These are phyloP conservation scores for Tulasnella calospora DNA, from an alignment of 768 basidiomycete species.

Conservation along the genomic window DNA sequence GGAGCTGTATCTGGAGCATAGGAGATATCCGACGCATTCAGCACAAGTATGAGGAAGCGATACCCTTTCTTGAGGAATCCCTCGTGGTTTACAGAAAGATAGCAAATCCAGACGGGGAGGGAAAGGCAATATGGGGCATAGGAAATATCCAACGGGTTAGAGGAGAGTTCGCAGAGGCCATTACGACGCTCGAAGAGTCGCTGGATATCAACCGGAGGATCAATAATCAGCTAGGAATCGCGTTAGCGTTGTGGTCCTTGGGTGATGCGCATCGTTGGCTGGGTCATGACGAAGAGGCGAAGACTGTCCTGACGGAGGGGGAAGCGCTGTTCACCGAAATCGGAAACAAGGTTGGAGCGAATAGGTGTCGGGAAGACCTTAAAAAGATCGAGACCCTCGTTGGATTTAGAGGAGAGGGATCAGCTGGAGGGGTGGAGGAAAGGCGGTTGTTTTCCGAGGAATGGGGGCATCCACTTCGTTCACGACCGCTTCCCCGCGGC, in stretches of 20 bases:
- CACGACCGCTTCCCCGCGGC: background rate
- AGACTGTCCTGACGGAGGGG: background rate
- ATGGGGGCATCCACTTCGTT: background rate
- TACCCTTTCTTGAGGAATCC: background rate
- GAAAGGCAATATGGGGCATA: background rate
- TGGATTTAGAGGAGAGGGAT: background rate
- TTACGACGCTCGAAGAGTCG: background rate
- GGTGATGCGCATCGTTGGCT: background rate
- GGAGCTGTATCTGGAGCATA: background rate
- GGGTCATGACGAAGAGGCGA: background rate
- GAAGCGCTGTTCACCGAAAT: background rate
- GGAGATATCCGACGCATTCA: background rate
- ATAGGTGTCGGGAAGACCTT: background rate
- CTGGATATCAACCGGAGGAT: background rate
- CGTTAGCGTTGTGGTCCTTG: background rate
- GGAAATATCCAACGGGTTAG: background rate
- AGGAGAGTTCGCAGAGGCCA: background rate
- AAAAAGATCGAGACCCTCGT: background rate
- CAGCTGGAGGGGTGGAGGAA: background rate
- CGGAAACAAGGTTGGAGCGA: background rate
- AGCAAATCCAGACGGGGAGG: background rate
- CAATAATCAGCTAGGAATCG: background rate
- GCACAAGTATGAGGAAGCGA: background rate
- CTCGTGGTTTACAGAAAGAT: background rate
- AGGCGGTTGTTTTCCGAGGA: background rate